Conservation (phyloP, 371 early-diverging fungal genomes). For the Mortierella sp. region DNA sequence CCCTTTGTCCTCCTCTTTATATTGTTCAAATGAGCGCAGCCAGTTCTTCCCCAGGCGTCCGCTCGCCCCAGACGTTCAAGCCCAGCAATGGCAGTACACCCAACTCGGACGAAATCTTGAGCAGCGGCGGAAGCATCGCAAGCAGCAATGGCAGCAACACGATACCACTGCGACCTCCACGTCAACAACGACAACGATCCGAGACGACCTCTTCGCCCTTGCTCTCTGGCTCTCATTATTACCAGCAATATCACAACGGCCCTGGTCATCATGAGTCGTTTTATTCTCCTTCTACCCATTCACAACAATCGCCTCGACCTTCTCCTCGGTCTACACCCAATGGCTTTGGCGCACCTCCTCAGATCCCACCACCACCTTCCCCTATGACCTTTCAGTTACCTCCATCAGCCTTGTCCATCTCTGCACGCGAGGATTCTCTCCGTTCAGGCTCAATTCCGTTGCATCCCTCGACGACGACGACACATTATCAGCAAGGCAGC, state of each 20-base stretch:
- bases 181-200: constrained; percentile 26
- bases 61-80: constrained; percentile 37
- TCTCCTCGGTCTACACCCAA: constrained; percentile 44
- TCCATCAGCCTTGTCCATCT: constrained; percentile 38
- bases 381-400: constrained; percentile 38
- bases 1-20: too few species aligned
- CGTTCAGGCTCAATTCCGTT: constrained; percentile 23
- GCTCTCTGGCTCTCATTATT: constrained; percentile 30
- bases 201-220: constrained; percentile 30
- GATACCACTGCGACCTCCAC: constrained; percentile 44
- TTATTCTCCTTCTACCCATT: constrained; percentile 22
- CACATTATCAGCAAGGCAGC: constrained; percentile 13
- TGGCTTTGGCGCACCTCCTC: constrained; percentile 11
- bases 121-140: too few species aligned
- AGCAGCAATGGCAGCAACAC: constrained; percentile 5
- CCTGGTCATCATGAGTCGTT: constrained; percentile 4
- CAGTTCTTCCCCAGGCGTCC: too few species aligned
- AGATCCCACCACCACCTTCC: constrained; percentile 26
- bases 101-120: constrained; percentile 39
- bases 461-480: background rate
- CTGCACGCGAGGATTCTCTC: constrained; percentile 26
- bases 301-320: constrained; percentile 30
- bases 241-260: constrained; percentile 24
- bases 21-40: too few species aligned
- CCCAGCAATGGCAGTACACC: constrained; percentile 11